Conservation (phyloP, 345 rosid genomes). For the Crucihimalaya himalaica region DNA sequence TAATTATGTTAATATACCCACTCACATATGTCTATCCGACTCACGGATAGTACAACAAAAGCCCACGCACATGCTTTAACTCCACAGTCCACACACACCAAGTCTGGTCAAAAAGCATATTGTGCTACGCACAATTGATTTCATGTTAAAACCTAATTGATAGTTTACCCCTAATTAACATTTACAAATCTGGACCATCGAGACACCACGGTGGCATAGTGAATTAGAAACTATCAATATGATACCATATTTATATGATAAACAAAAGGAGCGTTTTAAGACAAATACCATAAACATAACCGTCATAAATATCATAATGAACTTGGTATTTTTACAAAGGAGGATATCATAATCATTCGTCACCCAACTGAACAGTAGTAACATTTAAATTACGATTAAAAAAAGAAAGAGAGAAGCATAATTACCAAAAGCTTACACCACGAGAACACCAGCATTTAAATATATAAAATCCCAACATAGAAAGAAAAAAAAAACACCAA, state of each 20-base stretch:
- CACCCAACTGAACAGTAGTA: not conserved
- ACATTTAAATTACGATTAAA: not conserved
- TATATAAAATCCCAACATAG: not conserved
- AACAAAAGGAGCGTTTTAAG: not conserved
- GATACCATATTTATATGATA: not conserved
- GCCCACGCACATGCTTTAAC: not conserved
- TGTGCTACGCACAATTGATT: not conserved
- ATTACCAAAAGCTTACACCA: not conserved
- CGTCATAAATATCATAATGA: not conserved
- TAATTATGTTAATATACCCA: not conserved
- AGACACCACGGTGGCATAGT: not conserved
- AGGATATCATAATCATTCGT: not conserved
- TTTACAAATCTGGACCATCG: not conserved
- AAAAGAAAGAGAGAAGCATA: not conserved
- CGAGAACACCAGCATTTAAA: not conserved
- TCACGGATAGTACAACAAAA: not conserved
- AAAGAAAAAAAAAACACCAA: not conserved
- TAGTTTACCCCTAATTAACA: not conserved
- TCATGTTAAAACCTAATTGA: not conserved
- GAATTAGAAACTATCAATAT: not conserved
- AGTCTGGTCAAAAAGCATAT: constrained; percentile 2
- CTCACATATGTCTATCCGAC: not conserved
- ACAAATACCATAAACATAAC: not conserved
- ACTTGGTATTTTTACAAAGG: not conserved
- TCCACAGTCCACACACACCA: not conserved